Percentiles rank a stretch among this genome's conserved stretches.
Conservation (phyloP, 2,329 filamentous ascomycete genomes). For the Raffaelea arxii region DNA sequence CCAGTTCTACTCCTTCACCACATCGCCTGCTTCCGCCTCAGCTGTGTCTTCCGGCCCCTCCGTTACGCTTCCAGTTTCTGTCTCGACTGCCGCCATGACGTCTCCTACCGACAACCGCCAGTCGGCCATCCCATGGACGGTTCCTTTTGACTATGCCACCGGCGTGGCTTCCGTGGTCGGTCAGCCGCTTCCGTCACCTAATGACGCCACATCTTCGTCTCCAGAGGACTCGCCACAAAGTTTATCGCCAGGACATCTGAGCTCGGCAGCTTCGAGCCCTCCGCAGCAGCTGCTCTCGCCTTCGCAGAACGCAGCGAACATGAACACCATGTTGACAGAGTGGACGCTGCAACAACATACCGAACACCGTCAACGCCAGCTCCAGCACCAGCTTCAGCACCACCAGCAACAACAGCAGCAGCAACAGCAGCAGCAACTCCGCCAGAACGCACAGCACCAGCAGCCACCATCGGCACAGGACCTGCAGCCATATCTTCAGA, state of each 20-base stretch:
- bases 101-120: constrained; percentile 26
- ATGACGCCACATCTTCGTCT: constrained; percentile 37
- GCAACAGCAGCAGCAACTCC: constrained; percentile 21
- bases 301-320: constrained; percentile 39
- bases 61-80: constrained; percentile 25
- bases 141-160: constrained; percentile 39
- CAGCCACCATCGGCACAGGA: constrained; percentile 27
- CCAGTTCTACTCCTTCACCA: constrained; percentile 38
- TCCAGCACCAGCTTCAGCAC: constrained; percentile 20
- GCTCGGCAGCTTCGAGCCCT: constrained; percentile 42
- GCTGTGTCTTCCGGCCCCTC: constrained; percentile 14
- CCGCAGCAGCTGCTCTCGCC: constrained; percentile 47
- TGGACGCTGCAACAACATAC: constrained; percentile 47
- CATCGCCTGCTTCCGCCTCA: constrained; percentile 18
- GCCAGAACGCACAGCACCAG: constrained; percentile 31
- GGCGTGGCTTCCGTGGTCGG: constrained; percentile 18
- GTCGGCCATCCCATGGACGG: constrained; percentile 35
- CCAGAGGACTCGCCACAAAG: constrained; percentile 41
- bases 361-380: constrained; percentile 31
- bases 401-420: constrained; percentile 21
- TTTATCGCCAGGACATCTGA: constrained; percentile 33
- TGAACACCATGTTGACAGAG: constrained; percentile 44
- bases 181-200: constrained; percentile 24
- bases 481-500: constrained; percentile 45
- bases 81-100: constrained; percentile 26